phyloP scores from a whole-genome alignment of 116 monocot genomes.

The Posidonia oceanica region DNA sequence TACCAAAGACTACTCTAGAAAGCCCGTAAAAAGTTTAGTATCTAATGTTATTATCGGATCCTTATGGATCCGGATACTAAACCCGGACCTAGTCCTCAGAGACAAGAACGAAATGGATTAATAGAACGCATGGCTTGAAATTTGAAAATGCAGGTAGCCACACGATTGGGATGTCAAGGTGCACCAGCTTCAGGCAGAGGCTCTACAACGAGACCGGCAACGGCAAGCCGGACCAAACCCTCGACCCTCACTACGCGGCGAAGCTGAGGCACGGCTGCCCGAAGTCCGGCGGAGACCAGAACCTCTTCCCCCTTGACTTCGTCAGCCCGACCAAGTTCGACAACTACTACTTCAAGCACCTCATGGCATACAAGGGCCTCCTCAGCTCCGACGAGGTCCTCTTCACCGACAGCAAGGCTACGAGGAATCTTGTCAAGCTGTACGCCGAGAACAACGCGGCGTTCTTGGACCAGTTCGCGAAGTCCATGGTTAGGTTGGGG shows the following conservation, averaged over 20 bases:
- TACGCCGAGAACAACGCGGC: slow-evolving; percentile 35
- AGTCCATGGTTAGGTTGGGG: slow-evolving; percentile 74
- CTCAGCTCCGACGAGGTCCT: slow-evolving; percentile 55
- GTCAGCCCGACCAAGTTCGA: slow-evolving; percentile 52
- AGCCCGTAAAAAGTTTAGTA: no score
- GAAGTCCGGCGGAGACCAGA: slow-evolving; percentile 54
- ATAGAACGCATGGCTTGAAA: no score
- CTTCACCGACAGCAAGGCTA: slow-evolving; percentile 26
- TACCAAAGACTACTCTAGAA: no score
- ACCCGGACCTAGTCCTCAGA: no score
- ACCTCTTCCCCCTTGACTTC: slow-evolving; percentile 53
- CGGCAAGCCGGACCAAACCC: slow-evolving; percentile 30
- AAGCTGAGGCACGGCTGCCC: slow-evolving; percentile 39
- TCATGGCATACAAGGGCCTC: slow-evolving; percentile 40
- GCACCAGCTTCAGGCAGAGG: slow-evolving; percentile 66
- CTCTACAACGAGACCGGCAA: slow-evolving; percentile 65
- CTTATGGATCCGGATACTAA: no score
- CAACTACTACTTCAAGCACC: slow-evolving; percentile 68
- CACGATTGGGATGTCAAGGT: slow-evolving; percentile 61
- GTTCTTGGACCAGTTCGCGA: slow-evolving; percentile 66
- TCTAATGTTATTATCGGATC: no score
- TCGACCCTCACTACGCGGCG: slow-evolving; percentile 30
- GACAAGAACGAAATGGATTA: no score
- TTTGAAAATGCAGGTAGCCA: slow-evolving; percentile 31
- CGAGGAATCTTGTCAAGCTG: slow-evolving; percentile 35